phyloP scores from a whole-genome alignment of 2,329 filamentous ascomycete genomes.

The Fusarium chaquense region DNA sequence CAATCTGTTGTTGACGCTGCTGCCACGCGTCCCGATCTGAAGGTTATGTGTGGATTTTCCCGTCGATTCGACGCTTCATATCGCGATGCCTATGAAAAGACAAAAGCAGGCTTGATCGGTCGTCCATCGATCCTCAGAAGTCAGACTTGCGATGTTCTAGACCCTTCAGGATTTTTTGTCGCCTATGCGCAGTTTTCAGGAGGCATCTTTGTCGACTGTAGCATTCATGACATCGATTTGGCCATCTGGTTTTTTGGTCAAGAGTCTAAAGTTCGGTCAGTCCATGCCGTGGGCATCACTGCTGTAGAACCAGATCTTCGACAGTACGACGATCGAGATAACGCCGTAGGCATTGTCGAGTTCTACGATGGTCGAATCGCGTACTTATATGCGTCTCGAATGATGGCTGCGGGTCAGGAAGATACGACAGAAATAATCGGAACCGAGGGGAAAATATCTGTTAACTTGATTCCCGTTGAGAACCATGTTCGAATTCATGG shows the following conservation, averaged over 20 bases:
- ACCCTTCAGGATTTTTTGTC: slow-evolving; percentile 75
- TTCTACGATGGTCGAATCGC: slow-evolving; percentile 73
- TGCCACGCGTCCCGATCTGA: slow-evolving; percentile 64
- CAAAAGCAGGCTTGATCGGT: slow-evolving; percentile 68
- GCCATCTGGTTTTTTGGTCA: slow-evolving; percentile 50
- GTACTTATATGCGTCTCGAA: slow-evolving; percentile 72
- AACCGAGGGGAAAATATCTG: slow-evolving; percentile 71
- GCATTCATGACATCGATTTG: slow-evolving; percentile 72
- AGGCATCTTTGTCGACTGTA: slow-evolving; percentile 78
- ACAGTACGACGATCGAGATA: slow-evolving; percentile 49
- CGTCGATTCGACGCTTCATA: slow-evolving; percentile 72
- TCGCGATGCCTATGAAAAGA: slow-evolving; percentile 67
- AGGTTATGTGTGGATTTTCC: slow-evolving; percentile 64
- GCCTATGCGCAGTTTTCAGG: slow-evolving; percentile 73
- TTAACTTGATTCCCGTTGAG: slow-evolving; percentile 66
- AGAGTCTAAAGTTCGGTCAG: slow-evolving; percentile 45
- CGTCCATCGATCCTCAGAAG: slow-evolving; percentile 70
- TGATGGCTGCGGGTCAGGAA: slow-evolving; percentile 77
- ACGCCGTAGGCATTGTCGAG: slow-evolving; percentile 68
- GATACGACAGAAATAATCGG: slow-evolving; percentile 76
- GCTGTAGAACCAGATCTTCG: slow-evolving; percentile 47
- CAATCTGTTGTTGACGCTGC: slow-evolving; percentile 31
- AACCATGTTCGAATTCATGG: slow-evolving; percentile 69
- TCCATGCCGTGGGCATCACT: slow-evolving; percentile 48
- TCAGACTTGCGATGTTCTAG: slow-evolving; percentile 76